Percentiles rank a stretch among this genome's conserved stretches.
These are phyloP conservation scores for Hepatocystis sp. DNA, from an alignment of 169 alveolate genomes.

Conservation along the genomic window DNA sequence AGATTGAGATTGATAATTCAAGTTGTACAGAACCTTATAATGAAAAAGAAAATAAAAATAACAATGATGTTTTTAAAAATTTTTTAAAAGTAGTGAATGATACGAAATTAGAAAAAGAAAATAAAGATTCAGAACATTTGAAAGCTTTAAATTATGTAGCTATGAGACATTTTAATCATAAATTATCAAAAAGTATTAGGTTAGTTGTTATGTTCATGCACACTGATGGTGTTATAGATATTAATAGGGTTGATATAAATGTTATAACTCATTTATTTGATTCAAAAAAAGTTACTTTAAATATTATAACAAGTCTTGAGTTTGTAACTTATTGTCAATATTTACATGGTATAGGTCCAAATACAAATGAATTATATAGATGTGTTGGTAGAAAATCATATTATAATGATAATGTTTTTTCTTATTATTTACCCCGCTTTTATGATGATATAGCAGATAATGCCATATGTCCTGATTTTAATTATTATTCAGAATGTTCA, in stretches of 20 bases:
- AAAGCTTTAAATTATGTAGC: slow-evolving; percentile 59
- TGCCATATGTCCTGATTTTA: slow-evolving; percentile 64
- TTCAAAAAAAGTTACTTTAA: slow-evolving; percentile 40
- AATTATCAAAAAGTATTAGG: slow-evolving; percentile 1
- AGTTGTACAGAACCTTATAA: too few relatives aligned
- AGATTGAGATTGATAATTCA: too few relatives aligned
- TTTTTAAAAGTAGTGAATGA: neutral
- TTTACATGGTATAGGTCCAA: slow-evolving; percentile 35
- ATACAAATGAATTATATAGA: slow-evolving; percentile 61
- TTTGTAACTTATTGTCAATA: slow-evolving; percentile 32
- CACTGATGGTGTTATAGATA: slow-evolving; percentile 16
- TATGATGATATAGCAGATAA: slow-evolving; percentile 46
- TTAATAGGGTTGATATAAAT: slow-evolving; percentile 6
- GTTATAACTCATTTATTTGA: slow-evolving; percentile 24
- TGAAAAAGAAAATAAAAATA: neutral
- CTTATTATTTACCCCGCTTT: neutral
- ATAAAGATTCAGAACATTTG: slow-evolving; percentile 21
- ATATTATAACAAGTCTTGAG: slow-evolving; percentile 17
- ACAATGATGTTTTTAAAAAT: neutral
- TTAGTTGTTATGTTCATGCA: slow-evolving; percentile 49
- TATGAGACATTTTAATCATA: slow-evolving; percentile 30
- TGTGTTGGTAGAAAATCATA: slow-evolving; percentile 42
- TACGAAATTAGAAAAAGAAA: neutral
- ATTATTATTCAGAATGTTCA: slow-evolving; percentile 40
- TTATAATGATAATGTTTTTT: neutral